These are phyloP conservation scores for Epichloe festucae DNA, from an alignment of 2,329 filamentous ascomycete genomes.

Conservation along the genomic window DNA sequence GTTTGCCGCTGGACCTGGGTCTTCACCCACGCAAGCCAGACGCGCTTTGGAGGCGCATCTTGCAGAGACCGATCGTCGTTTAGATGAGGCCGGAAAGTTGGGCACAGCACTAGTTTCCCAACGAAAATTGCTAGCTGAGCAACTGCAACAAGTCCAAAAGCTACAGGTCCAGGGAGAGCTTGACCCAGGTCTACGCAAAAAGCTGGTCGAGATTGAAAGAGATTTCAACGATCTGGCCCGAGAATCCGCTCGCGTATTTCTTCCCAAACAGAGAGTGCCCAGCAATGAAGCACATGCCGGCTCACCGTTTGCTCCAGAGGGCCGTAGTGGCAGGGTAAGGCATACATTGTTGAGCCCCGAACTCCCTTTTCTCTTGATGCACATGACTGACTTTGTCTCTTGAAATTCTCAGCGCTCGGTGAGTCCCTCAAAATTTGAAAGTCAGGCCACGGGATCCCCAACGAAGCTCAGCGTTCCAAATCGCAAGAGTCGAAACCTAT, in stretches of 20 bases:
- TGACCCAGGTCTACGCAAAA: constrained; percentile 68
- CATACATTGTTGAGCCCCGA: constrained; percentile 1
- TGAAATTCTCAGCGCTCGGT: constrained; percentile 43
- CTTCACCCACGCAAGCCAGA: constrained; percentile 78
- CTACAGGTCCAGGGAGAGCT: constrained; percentile 66
- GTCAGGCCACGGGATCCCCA: constrained; percentile 71
- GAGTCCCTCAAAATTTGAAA: constrained; percentile 68
- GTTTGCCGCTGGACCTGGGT: constrained; percentile 61
- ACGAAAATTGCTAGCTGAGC: constrained; percentile 68
- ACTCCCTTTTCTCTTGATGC: background rate
- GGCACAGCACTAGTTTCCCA: constrained; percentile 82
- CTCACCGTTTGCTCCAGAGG: constrained; percentile 41
- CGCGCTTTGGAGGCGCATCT: constrained; percentile 83
- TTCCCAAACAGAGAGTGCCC: constrained; percentile 70
- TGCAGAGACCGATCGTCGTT: constrained; percentile 78
- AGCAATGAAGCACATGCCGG: constrained; percentile 47
- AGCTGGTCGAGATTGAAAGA: constrained; percentile 75
- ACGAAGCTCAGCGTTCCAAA: constrained; percentile 81
- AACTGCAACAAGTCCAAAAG: constrained; percentile 72
- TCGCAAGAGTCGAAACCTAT: constrained; percentile 81
- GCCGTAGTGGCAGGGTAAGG: constrained; percentile 41
- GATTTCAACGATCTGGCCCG: constrained; percentile 91
- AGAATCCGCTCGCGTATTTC: constrained; percentile 77
- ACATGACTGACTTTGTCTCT: constrained; percentile 6
- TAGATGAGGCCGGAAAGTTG: constrained; percentile 82